A percentile compares a stretch with the other conserved stretches of the same genome.
These are phyloP conservation scores for Serpula lacrymans DNA, from an alignment of 768 basidiomycete species.

Conservation along the genomic window DNA sequence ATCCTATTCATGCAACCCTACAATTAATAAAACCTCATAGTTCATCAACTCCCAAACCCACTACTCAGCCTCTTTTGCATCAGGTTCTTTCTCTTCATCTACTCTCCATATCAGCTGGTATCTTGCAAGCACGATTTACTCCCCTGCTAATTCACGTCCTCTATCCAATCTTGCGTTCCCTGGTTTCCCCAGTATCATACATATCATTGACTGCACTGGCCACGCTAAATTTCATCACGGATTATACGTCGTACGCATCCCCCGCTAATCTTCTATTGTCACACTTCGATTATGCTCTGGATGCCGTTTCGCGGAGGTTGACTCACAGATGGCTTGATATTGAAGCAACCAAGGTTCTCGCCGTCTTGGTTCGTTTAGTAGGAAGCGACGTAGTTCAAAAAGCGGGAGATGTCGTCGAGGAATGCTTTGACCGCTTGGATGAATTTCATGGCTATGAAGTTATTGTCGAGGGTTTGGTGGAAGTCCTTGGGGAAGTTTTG, in stretches of 20 bases:
- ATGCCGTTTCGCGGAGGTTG: conserved; percentile 82
- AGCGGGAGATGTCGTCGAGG: conserved; percentile 93
- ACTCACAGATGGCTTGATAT: conserved; percentile 79
- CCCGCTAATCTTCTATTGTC: conserved; percentile 84
- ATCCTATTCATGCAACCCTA: conserved; percentile 57
- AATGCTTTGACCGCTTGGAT: conserved; percentile 94
- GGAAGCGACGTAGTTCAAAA: conserved; percentile 84
- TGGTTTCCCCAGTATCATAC: conserved; percentile 68
- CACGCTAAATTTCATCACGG: conserved; percentile 66
- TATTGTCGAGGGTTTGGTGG: conserved; percentile 83
- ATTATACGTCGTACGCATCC: conserved; percentile 83
- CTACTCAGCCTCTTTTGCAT: conserved; percentile 63
- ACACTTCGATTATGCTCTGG: conserved; percentile 96
- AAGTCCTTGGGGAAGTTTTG: conserved; percentile 83
- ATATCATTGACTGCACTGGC: conserved; percentile 75
- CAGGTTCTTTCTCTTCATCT: conserved; percentile 68
- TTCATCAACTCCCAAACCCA: conserved; percentile 22
- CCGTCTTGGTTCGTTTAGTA: conserved; percentile 80
- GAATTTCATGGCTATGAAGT: conserved; percentile 92
- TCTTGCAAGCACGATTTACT: conserved; percentile 69
- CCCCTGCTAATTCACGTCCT: conserved; percentile 72
- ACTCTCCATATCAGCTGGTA: conserved; percentile 65
- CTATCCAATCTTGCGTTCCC: conserved; percentile 84
- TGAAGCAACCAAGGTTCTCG: conserved; percentile 85
- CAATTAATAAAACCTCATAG: conserved; percentile 39